These are phyloP conservation scores for Solanum verrucosum DNA, from an alignment of 257 asterid species.

Conservation along the genomic window DNA sequence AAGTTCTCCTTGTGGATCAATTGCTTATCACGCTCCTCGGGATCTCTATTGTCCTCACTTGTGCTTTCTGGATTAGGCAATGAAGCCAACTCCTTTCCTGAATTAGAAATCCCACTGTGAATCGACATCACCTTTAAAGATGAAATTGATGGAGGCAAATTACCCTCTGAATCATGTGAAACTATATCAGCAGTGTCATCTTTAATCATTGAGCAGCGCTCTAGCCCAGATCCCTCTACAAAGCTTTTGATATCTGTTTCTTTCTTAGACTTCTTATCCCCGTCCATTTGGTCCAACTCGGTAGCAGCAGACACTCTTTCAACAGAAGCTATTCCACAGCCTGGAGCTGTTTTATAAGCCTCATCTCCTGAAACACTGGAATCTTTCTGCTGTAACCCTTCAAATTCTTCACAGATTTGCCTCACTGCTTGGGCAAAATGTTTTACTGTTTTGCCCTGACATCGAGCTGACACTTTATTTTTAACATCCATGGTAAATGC, in stretches of 20 bases:
- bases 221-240: slow-evolving; percentile 32
- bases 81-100: slow-evolving; percentile 21
- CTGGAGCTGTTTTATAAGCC: slow-evolving; percentile 21
- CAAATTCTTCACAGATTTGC: slow-evolving; percentile 74
- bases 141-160: slow-evolving; percentile 16
- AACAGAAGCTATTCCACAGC: slow-evolving; percentile 29
- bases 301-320: slow-evolving; percentile 27
- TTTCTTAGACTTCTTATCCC: slow-evolving; percentile 10
- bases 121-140: slow-evolving; percentile 24
- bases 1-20: background rate
- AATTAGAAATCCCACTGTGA: slow-evolving; percentile 14
- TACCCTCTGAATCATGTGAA: slow-evolving; percentile 19
- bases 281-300: slow-evolving; percentile 21
- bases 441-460: slow-evolving; percentile 56
- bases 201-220: slow-evolving; percentile 35
- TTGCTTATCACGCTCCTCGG: background rate
- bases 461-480: slow-evolving; percentile 53
- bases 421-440: slow-evolving; percentile 68
- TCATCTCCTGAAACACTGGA: slow-evolving; percentile 37
- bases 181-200: slow-evolving; percentile 22
- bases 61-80: slow-evolving; percentile 21
- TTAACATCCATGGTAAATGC: slow-evolving; percentile 60
- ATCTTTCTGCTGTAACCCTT: slow-evolving; percentile 39
- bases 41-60: slow-evolving; percentile 12
- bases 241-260: slow-evolving; percentile 28